phyloP scores from a whole-genome alignment of 2,329 filamentous ascomycete species.

The Microsporum canis region DNA sequence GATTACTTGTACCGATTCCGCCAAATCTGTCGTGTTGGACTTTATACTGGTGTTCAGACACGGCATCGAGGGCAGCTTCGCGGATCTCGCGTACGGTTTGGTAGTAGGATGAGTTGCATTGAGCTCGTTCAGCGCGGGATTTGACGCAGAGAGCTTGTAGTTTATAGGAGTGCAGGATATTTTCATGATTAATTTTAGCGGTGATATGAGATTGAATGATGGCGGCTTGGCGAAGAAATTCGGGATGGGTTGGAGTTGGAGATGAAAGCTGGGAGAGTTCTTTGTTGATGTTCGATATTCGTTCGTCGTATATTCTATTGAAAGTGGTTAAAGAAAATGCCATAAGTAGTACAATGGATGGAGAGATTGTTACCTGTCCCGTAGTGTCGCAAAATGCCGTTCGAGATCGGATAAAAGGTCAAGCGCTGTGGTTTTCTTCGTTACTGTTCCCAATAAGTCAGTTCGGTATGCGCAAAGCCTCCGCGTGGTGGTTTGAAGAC shows the following conservation, averaged over 20 bases:
- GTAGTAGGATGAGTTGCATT: constrained; percentile 82
- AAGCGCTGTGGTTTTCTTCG: constrained; percentile 67
- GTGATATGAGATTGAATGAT: constrained; percentile 73
- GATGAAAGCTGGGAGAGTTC: constrained; percentile 51
- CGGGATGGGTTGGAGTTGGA: constrained; percentile 62
- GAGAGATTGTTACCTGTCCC: constrained; percentile 42
- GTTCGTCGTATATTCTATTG: constrained; percentile 73
- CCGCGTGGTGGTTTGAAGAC: constrained; percentile 14
- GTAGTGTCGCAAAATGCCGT: constrained; percentile 74
- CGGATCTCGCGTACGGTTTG: constrained; percentile 74
- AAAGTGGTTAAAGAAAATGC: not conserved
- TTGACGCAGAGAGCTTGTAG: constrained; percentile 60
- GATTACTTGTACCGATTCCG: constrained; percentile 3
- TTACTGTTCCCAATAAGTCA: constrained; percentile 41
- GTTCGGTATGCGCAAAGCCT: not conserved
- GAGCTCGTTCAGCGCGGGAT: constrained; percentile 69
- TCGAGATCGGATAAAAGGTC: constrained; percentile 72
- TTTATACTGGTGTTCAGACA: constrained; percentile 84
- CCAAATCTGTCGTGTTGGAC: constrained; percentile 81
- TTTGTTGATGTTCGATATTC: constrained; percentile 65
- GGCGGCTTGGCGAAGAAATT: constrained; percentile 81
- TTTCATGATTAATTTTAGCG: constrained; percentile 66
- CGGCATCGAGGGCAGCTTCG: constrained; percentile 64
- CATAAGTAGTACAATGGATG: constrained; percentile 2
- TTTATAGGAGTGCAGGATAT: constrained; percentile 62